Base-by-base conservation (phyloP, 2,329 filamentous ascomycete genomes). In the Colletotrichum sp. region DNA sequence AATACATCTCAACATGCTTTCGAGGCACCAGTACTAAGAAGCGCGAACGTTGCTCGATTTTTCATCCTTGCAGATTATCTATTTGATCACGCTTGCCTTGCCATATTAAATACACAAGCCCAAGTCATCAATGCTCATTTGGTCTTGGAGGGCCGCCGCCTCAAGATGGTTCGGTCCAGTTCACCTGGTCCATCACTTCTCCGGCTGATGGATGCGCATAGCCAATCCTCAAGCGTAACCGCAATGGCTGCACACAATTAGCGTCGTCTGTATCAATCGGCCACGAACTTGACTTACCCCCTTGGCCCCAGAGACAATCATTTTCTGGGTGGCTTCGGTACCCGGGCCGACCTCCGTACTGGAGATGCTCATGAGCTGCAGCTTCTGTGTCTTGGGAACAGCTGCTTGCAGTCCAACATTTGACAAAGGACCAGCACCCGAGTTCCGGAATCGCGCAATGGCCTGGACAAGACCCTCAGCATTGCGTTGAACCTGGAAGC, bases 361-460 rank as follows among this genome's bases (percentile, higher is more conserved):
- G 77, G 95, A 98, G 77, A 99, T 98, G 72, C 93, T 95, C 82
- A 97, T 93, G 77, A 99, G 86, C 82, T 98, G 95, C 79, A 99
- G 85, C 82, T 97, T 98, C 85, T 99, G 97, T 58, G 94, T 95
- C 85, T 98, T 99, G 11, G 97, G 97, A 68, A 99, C 97, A 1
- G 97, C 97, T 57, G 96, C 97, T 83, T 99, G 97, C 77, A 99
- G 83, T 31, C 94, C 95, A 34, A 98, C 94, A 59, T 90, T 91
- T 18, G 92, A 92, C 63, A 98, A 87, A 16, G 87, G 85, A 16
- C 88, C 89, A 34, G 93, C 91, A 72, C 88, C 88, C 16, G 92
- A 93, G 83, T 98, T 98, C 51, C 90, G 91, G 88, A 99, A 99
- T 11, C 92, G 92, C 18, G 95, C 95, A 64, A 93, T 88, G 8